phyloP scores from a whole-genome alignment of 495 filamentous ascomycete genomes.

The Neurospora sp. region DNA sequence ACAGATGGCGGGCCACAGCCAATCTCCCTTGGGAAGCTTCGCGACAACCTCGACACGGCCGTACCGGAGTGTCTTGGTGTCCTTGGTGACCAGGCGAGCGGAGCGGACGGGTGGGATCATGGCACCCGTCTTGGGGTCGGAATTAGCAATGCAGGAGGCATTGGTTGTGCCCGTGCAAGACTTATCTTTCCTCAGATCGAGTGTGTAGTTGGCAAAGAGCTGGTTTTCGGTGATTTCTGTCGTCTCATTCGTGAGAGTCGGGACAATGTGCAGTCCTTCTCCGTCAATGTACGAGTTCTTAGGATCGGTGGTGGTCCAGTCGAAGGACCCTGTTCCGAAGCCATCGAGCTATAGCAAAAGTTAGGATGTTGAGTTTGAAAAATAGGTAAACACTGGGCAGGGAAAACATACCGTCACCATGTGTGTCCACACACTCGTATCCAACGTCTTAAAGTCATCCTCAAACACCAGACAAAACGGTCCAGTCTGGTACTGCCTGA shows the following conservation, averaged over 20 bases:
- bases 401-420: slow-evolving; percentile 15
- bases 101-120: slow-evolving; percentile 32
- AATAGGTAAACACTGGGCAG: too few species aligned
- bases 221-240: slow-evolving; percentile 25
- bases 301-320: slow-evolving; percentile 34
- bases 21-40: slow-evolving; percentile 32
- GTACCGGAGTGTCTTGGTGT: slow-evolving; percentile 29
- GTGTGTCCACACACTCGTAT: slow-evolving; percentile 24
- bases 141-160: slow-evolving; percentile 17
- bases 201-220: slow-evolving; percentile 14
- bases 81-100: slow-evolving; percentile 30
- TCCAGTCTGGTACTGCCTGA: slow-evolving; percentile 5
- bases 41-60: slow-evolving; percentile 34
- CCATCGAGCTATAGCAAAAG: slow-evolving; percentile 19
- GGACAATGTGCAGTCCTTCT: slow-evolving; percentile 35
- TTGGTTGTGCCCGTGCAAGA: slow-evolving; percentile 22
- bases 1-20: slow-evolving; percentile 37
- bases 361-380: background rate
- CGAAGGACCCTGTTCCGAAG: slow-evolving; percentile 33
- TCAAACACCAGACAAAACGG: slow-evolving; percentile 25
- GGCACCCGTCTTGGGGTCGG: slow-evolving; percentile 24
- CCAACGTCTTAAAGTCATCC: slow-evolving; percentile 29
- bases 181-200: slow-evolving; percentile 28
- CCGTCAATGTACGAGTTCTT: slow-evolving; percentile 31
- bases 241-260: slow-evolving; percentile 31